phyloP scores from a whole-genome alignment of 306 rosid genomes.

The Arachis hypogaea region DNA sequence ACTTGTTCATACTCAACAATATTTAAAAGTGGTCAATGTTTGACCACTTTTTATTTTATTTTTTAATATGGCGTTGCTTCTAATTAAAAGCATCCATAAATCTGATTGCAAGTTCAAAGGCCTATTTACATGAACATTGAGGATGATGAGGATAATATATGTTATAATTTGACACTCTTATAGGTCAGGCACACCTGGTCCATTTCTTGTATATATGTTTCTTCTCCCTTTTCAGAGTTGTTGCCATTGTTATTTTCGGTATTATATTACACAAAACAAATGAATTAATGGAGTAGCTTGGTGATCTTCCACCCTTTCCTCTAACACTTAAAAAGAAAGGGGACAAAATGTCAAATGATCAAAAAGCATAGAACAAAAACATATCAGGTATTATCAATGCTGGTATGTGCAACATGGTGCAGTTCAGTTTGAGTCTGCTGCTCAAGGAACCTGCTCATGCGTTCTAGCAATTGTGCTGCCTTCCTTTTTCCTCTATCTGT shows the following conservation, averaged over 20 bases:
- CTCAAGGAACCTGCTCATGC: conserved; percentile 72
- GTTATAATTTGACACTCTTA: conserved; percentile 53
- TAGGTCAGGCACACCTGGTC: conserved; percentile 45
- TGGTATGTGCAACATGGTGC: conserved; percentile 47
- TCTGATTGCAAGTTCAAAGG: no score
- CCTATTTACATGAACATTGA: conserved; percentile 25
- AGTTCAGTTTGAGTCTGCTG: conserved; percentile 55
- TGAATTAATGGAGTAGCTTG: conserved; percentile 61
- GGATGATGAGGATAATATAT: conserved; percentile 58
- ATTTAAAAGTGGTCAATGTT: no score
- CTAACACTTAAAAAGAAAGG: conserved; percentile 46
- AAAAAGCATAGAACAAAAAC: conserved; percentile 37
- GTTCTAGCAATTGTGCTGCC: conserved; percentile 86
- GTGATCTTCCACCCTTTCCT: conserved; percentile 90
- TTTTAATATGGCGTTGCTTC: no score
- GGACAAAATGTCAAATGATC: conserved; percentile 39
- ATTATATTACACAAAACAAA: conserved; percentile 66
- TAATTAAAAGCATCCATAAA: no score
- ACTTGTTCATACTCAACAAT: no score
- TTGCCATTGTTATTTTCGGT: conserved; percentile 42
- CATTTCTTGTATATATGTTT: conserved; percentile 16
- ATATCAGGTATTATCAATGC: conserved; percentile 52
- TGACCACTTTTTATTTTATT: no score
- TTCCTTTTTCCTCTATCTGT: conserved; percentile 97
- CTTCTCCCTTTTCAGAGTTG: conserved; percentile 38